Conservation (phyloP, 2,329 filamentous ascomycete genomes). For the Scolecobasidium constrictum region DNA sequence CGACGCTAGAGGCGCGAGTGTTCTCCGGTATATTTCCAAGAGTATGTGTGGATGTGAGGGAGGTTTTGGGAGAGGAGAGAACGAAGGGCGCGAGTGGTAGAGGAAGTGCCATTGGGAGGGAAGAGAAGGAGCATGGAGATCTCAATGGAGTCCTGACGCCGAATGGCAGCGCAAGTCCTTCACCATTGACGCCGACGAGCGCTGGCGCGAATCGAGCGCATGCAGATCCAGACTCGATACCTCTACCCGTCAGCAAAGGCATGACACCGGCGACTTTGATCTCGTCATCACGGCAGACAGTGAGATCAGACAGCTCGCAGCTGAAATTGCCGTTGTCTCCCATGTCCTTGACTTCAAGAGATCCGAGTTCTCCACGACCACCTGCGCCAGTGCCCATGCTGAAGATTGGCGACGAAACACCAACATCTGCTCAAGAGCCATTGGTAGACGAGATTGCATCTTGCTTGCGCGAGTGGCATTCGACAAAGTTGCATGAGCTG, state of each 20-base stretch:
- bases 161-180: constrained; percentile 8
- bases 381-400: constrained; percentile 92
- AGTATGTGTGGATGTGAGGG: constrained; percentile 88
- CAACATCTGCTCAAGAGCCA: constrained; percentile 78
- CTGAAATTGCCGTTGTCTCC: constrained; percentile 27
- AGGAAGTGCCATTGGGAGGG: neutral
- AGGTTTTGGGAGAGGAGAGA: constrained; percentile 71
- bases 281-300: constrained; percentile 24
- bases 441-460: constrained; percentile 96
- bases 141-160: constrained; percentile 11
- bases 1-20: constrained; percentile 88
- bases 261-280: constrained; percentile 6
- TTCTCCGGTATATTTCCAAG: constrained; percentile 98
- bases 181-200: neutral
- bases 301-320: constrained; percentile 27
- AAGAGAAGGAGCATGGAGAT: constrained; percentile 18
- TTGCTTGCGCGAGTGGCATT: constrained; percentile 95
- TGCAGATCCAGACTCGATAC: neutral
- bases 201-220: neutral
- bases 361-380: constrained; percentile 62
- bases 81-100: constrained; percentile 13
- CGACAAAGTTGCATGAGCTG: constrained; percentile 87
- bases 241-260: constrained; percentile 7
- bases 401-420: constrained; percentile 94
- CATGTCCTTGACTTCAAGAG: constrained; percentile 35